Evolutionary conservation across 2,329 filamentous ascomycete species (phyloP).

Genomic region (Verticillium albo-atrum): DNA sequence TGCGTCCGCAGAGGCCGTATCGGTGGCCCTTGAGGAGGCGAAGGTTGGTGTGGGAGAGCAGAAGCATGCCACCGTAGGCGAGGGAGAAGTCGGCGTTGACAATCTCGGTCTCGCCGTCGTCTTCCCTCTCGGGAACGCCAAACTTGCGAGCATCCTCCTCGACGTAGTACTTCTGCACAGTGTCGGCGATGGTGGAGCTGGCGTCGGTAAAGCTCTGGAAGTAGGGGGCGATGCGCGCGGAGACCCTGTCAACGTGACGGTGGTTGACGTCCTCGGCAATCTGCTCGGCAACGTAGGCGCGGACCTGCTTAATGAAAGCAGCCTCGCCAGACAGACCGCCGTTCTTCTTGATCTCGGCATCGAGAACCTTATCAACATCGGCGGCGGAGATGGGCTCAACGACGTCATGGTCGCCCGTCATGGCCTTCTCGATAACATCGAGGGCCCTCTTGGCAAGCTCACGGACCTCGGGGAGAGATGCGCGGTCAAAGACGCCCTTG

Average conservation of each 20-base stretch:
- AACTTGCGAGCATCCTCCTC: constrained; percentile 85
- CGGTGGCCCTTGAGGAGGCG: constrained; percentile 93
- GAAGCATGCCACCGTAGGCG: constrained; percentile 94
- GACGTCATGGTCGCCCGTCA: constrained; percentile 66
- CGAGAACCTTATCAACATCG: constrained; percentile 70
- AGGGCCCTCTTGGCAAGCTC: constrained; percentile 81
- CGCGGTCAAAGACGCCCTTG: constrained; percentile 79
- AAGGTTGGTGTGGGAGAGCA: constrained; percentile 93
- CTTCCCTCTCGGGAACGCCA: constrained; percentile 78
- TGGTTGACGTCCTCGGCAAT: constrained; percentile 84
- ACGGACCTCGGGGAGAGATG: constrained; percentile 90
- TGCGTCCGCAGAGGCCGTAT: constrained; percentile 94
- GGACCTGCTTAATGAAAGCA: constrained; percentile 63
- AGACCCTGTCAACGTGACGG: constrained; percentile 71
- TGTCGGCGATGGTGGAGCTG: constrained; percentile 60
- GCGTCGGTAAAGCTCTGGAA: constrained; percentile 65
- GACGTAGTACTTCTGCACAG: constrained; percentile 72
- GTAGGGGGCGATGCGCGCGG: constrained; percentile 67
- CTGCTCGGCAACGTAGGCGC: constrained; percentile 75
- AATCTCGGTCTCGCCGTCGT: constrained; percentile 91
- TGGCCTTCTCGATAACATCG: constrained; percentile 87
- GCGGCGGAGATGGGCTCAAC: constrained; percentile 64
- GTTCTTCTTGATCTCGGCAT: constrained; percentile 69
- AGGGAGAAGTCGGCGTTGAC: constrained; percentile 98
- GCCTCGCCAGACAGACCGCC: constrained; percentile 58